phyloP scores from a whole-genome alignment of 1,139 yeast genomes.

The Candida sanyaensis region DNA sequence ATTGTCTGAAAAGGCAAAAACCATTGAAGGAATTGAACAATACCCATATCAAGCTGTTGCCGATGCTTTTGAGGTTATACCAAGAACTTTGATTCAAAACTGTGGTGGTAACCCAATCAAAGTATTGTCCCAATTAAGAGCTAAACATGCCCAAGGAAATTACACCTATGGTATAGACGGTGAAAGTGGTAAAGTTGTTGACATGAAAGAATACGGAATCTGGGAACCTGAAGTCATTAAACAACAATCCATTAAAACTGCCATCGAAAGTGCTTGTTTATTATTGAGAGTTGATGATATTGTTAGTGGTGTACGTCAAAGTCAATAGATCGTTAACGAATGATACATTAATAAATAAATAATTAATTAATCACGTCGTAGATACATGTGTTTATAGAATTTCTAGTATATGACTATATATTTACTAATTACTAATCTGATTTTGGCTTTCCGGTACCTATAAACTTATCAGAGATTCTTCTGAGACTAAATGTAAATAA shows the following conservation, averaged over 20 bases:
- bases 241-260: conserved; percentile 95
- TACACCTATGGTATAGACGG: conserved; percentile 93
- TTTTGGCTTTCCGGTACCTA: conserved; percentile 18
- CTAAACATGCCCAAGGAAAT: conserved; percentile 91
- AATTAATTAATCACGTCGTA: not conserved
- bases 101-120: conserved; percentile 97
- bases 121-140: conserved; percentile 85
- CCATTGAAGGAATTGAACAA: conserved; percentile 92
- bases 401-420: not conserved
- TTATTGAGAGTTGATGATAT: conserved; percentile 95
- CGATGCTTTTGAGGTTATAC: conserved; percentile 97
- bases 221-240: conserved; percentile 99
- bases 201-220: conserved; percentile 92
- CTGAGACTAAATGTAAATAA: conserved; percentile 23
- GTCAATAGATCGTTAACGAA: conserved; percentile 1
- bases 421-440: conserved; percentile 2
- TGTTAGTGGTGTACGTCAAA: conserved; percentile 86
- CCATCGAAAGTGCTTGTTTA: conserved; percentile 95
- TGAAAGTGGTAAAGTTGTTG: conserved; percentile 89
- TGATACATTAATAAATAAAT: not conserved
- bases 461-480: conserved; percentile 23
- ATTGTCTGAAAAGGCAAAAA: conserved; percentile 87
- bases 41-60: conserved; percentile 99
- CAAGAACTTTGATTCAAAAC: conserved; percentile 94
- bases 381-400: not conserved